Percentiles rank a stretch among this genome's conserved stretches.
Conservation (phyloP, 2,329 filamentous ascomycete species). For the Chaetomium strumarium region DNA sequence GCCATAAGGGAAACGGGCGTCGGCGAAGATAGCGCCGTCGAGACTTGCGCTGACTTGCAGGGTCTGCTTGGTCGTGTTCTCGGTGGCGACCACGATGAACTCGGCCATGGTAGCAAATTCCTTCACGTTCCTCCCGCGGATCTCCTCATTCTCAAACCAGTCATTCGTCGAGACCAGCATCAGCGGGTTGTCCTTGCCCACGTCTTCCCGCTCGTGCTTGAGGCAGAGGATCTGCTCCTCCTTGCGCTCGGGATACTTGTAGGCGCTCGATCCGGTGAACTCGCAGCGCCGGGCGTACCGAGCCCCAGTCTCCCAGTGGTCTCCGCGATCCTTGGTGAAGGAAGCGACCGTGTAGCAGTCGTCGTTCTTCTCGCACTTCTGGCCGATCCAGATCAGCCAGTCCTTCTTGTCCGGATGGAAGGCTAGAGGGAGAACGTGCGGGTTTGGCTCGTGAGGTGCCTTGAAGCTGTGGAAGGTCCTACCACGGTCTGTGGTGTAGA, state of each 20-base stretch:
- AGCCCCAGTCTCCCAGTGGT: constrained; percentile 69
- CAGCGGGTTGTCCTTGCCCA: constrained; percentile 53
- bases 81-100: constrained; percentile 84
- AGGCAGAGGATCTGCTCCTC: constrained; percentile 55
- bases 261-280: constrained; percentile 66
- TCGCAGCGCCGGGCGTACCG: constrained; percentile 76
- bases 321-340: constrained; percentile 71
- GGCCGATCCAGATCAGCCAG: constrained; percentile 87
- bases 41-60: constrained; percentile 77
- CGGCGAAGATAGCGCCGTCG: constrained; percentile 75
- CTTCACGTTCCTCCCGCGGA: constrained; percentile 64
- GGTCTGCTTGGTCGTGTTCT: constrained; percentile 60
- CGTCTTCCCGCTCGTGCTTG: constrained; percentile 58
- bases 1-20: constrained; percentile 79
- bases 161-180: constrained; percentile 73
- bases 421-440: constrained; percentile 43
- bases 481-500: constrained; percentile 78
- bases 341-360: constrained; percentile 71
- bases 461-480: constrained; percentile 67
- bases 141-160: constrained; percentile 61
- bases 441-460: constrained; percentile 51
- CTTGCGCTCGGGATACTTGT: constrained; percentile 41
- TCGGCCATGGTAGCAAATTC: constrained; percentile 94
- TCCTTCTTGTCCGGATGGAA: constrained; percentile 85
- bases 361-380: constrained; percentile 56